These are phyloP conservation scores for Colletotrichum karsti DNA, from an alignment of 2,329 filamentous ascomycete species.

Conservation along the genomic window DNA sequence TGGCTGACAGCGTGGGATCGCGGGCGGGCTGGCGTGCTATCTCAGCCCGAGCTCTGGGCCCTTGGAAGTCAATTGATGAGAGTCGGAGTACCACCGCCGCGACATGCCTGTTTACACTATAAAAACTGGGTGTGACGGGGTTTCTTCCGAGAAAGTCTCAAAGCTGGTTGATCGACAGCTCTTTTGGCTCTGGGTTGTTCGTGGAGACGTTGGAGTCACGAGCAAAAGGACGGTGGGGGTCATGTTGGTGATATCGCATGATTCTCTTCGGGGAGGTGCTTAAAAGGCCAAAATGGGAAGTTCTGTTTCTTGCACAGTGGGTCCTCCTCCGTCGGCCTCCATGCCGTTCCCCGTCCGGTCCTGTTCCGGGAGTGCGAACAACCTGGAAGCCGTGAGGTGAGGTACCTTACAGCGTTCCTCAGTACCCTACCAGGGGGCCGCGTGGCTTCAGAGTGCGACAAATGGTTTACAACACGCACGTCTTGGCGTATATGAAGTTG, in stretches of 20 bases:
- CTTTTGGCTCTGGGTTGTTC: no score
- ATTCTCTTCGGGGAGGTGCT: conserved; percentile 10
- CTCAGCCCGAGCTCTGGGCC: neutral
- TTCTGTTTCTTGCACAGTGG: neutral
- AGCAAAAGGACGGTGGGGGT: neutral
- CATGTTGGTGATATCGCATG: neutral
- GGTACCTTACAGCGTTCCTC: neutral
- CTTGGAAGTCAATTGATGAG: neutral
- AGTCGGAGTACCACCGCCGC: neutral
- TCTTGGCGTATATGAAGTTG: neutral
- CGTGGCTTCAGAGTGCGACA: neutral
- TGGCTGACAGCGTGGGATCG: conserved; percentile 8
- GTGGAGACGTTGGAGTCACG: neutral
- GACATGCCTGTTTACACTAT: neutral
- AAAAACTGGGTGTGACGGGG: neutral
- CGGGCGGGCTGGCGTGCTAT: neutral
- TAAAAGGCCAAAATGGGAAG: conserved; percentile 9
- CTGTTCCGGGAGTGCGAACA: neutral
- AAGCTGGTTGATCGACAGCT: no score
- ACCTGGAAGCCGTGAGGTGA: no score
- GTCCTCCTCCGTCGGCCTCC: neutral
- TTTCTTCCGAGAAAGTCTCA: neutral
- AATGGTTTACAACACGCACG: neutral
- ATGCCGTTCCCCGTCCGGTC: conserved; percentile 24
- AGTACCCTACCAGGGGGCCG: conserved; percentile 7